Conservation (phyloP, 202 grass and related monocot species). For the Cymbopogon flexuosus region DNA sequence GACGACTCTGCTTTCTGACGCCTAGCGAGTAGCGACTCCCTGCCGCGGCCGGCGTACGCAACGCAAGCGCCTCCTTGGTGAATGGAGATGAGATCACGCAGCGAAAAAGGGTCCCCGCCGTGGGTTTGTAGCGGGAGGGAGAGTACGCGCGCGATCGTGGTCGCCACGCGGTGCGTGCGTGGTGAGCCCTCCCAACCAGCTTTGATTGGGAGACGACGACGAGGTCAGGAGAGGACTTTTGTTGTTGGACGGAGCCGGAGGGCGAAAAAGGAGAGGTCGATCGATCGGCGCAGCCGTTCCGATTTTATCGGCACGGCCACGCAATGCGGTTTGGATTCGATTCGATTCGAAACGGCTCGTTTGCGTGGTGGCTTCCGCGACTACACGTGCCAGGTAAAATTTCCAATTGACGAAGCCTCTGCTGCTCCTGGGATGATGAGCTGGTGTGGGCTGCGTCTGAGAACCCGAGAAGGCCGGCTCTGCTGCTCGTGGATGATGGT, state of each 20-base stretch:
- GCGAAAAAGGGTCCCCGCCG: neutral
- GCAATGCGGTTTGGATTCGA: constrained; percentile 23
- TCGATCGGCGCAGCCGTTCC: constrained; percentile 7
- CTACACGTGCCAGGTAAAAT: neutral
- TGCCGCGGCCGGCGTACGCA: neutral
- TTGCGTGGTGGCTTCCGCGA: neutral
- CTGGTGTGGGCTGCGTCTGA: constrained; percentile 29
- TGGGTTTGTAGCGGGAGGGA: neutral
- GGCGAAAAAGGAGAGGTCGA: neutral
- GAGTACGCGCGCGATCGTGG: constrained; percentile 38
- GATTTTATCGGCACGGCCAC: constrained; percentile 29
- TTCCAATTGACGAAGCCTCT: neutral
- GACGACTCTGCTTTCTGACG: neutral
- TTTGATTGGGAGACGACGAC: neutral
- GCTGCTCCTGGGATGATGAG: neutral
- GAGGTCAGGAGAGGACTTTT: neutral
- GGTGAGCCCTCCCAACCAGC: neutral
- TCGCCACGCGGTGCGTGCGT: constrained; percentile 36
- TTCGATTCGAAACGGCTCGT: neutral
- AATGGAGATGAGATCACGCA: neutral
- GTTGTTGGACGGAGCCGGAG: too few relatives aligned
- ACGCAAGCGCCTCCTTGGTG: neutral
- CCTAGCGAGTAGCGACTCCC: neutral
- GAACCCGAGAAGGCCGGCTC: constrained; percentile 39
- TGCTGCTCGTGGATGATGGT: neutral